Conservation (phyloP, 768 basidiomycete genomes). For the Sporobolomyces phaffii region DNA sequence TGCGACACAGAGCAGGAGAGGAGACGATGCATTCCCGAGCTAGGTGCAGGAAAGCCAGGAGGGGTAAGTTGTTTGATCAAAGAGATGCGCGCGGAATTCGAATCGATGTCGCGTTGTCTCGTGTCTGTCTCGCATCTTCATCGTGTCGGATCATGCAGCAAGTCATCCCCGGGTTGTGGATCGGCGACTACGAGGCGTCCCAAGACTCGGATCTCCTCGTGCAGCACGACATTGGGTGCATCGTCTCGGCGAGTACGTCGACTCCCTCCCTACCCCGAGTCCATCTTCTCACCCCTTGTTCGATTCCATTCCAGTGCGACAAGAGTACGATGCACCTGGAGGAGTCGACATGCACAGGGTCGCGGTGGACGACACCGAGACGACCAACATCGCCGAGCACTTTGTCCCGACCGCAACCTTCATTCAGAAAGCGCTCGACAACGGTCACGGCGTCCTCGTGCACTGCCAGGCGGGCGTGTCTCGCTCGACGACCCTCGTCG, state of each 20-base stretch:
- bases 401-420: constrained; percentile 26
- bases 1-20: background rate
- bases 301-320: constrained; percentile 35
- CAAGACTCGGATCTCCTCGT: constrained; percentile 22
- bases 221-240: constrained; percentile 21
- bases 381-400: constrained; percentile 40
- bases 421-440: constrained; percentile 24
- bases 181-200: constrained; percentile 32
- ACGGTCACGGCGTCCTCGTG: constrained; percentile 38
- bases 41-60: constrained; percentile 1
- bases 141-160: constrained; percentile 29
- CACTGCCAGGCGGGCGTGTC: constrained; percentile 44
- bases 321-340: constrained; percentile 33
- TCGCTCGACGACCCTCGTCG: constrained; percentile 40
- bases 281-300: background rate
- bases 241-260: constrained; percentile 39
- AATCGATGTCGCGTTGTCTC: no score
- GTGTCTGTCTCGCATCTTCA: no score
- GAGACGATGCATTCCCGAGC: constrained; percentile 2
- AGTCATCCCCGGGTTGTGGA: constrained; percentile 31
- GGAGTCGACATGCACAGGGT: constrained; percentile 38
- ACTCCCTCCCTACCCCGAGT: background rate
- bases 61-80: no score
- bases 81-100: no score
- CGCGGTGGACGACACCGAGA: constrained; percentile 38